phyloP scores from a whole-genome alignment of 768 basidiomycete genomes.

The Hypholoma fasciculare region DNA sequence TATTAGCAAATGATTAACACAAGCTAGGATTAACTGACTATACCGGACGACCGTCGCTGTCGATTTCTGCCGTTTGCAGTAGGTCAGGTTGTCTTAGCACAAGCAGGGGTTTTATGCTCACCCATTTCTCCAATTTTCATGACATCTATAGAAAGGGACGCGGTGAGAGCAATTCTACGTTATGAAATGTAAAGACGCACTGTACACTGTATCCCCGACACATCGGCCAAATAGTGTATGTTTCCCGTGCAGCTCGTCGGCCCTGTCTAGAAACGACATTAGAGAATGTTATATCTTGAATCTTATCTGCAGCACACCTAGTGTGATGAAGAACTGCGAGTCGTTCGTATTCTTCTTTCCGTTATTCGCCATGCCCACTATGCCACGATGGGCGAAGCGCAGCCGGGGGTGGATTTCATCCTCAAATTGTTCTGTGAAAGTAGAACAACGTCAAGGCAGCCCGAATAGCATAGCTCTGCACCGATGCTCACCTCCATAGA shows the following conservation, averaged over 20 bases:
- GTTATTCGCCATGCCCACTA: constrained; percentile 93
- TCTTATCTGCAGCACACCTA: constrained; percentile 50
- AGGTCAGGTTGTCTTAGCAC: not conserved
- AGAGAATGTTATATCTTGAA: not conserved
- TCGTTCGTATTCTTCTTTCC: constrained; percentile 88
- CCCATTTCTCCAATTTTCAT: constrained; percentile 91
- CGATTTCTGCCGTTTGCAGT: constrained; percentile 53
- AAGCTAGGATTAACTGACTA: constrained; percentile 55
- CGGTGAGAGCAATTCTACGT: not conserved
- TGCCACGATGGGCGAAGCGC: constrained; percentile 84
- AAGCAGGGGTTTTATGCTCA: constrained; percentile 30
- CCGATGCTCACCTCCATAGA: constrained; percentile 73
- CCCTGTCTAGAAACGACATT: constrained; percentile 57
- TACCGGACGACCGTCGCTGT: constrained; percentile 70
- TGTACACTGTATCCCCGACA: constrained; percentile 87
- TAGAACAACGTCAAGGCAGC: not conserved
- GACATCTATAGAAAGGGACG: constrained; percentile 56
- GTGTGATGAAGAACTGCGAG: constrained; percentile 94
- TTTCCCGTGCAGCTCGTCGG: constrained; percentile 92
- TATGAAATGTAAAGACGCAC: constrained; percentile 41
- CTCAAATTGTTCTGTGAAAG: constrained; percentile 75
- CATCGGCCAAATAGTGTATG: constrained; percentile 93
- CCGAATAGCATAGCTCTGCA: not conserved
- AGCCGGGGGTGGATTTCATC: constrained; percentile 94
- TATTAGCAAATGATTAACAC: not conserved